Evolutionary conservation across 208 protist species (phyloP).

Genomic region (Leptomonas seymouri): DNA sequence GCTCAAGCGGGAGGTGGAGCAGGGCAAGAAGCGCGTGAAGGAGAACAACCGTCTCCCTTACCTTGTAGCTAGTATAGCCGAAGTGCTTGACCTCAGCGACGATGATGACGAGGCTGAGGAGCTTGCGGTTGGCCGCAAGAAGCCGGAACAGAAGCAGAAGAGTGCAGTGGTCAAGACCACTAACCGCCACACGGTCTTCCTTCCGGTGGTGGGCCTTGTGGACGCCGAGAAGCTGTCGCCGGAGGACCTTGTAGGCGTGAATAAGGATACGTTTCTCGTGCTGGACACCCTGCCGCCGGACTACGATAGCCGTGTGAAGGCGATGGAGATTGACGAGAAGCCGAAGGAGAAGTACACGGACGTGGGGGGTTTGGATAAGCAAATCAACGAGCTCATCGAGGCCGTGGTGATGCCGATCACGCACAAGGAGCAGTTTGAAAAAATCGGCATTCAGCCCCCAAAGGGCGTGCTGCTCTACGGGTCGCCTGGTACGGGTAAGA

Average conservation of each 20-base stretch:
- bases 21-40: constrained; percentile 69
- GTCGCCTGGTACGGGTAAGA: constrained; percentile 98
- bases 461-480: constrained; percentile 99
- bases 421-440: constrained; percentile 98
- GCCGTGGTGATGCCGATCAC: constrained; percentile 99
- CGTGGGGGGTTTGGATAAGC: constrained; percentile 99
- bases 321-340: constrained; percentile 99
- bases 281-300: constrained; percentile 99
- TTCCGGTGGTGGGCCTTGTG: constrained; percentile 99
- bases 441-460: constrained; percentile 99
- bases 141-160: constrained; percentile 89
- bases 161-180: constrained; percentile 99
- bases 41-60: constrained; percentile 90
- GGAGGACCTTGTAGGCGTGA: constrained; percentile 99
- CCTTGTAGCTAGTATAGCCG: constrained; percentile 85
- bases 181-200: constrained; percentile 99
- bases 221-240: constrained; percentile 96
- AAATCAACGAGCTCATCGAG: constrained; percentile 99
- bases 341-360: constrained; percentile 99
- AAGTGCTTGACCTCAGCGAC: constrained; percentile 83
- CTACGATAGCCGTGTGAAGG: constrained; percentile 99
- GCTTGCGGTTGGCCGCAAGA: constrained; percentile 66
- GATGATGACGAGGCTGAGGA: constrained; percentile 81
- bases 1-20: constrained; percentile 67
- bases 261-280: constrained; percentile 99